Evolutionary conservation across 2,329 filamentous ascomycete genomes (phyloP).

Genomic region (Neocatenulostroma microsporum): DNA sequence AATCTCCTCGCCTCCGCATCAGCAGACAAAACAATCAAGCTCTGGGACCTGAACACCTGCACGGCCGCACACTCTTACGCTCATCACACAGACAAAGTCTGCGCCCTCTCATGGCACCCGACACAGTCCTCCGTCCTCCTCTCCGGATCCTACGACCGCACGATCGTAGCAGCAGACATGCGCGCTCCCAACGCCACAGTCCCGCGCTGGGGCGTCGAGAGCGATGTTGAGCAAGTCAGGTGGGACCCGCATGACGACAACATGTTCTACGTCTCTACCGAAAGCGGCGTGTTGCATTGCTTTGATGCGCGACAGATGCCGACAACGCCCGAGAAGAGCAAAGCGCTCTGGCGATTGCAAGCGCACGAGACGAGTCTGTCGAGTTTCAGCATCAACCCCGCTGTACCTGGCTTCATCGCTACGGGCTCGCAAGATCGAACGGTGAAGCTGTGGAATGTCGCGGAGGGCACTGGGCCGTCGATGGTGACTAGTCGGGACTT

Average conservation of each 20-base stretch:
- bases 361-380: constrained; percentile 90
- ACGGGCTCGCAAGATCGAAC: constrained; percentile 92
- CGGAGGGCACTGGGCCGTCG: constrained; percentile 60
- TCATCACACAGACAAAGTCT: constrained; percentile 97
- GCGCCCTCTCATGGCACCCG: constrained; percentile 88
- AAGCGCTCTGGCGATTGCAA: constrained; percentile 88
- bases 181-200: constrained; percentile 75
- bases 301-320: constrained; percentile 77
- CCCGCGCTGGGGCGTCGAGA: constrained; percentile 86
- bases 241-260: constrained; percentile 93
- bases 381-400: constrained; percentile 82
- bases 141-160: constrained; percentile 91
- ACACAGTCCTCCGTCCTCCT: constrained; percentile 79
- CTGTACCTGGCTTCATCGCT: constrained; percentile 84
- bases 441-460: constrained; percentile 93
- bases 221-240: constrained; percentile 82
- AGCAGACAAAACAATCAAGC: constrained; percentile 92
- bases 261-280: constrained; percentile 88
- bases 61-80: constrained; percentile 93
- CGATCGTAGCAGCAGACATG: constrained; percentile 93
- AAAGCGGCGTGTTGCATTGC: constrained; percentile 84
- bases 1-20: constrained; percentile 93
- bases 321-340: constrained; percentile 62
- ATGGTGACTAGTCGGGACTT: constrained; percentile 89
- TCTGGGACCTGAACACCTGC: constrained; percentile 91